phyloP scores from a whole-genome alignment of 305 asterid genomes.

The Striga hermonthica region DNA sequence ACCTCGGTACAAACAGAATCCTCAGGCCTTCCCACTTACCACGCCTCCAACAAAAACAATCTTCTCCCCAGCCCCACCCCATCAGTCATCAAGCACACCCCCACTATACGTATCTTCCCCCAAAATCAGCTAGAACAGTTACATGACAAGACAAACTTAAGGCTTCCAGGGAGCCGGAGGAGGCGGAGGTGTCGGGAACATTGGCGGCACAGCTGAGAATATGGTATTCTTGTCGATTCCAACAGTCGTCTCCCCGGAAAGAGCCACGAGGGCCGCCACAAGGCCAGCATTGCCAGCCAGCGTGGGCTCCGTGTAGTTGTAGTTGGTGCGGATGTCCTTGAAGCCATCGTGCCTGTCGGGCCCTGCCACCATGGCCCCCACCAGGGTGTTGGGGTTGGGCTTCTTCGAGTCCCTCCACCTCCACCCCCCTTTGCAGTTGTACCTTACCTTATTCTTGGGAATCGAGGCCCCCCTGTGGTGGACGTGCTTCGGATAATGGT shows the following conservation, averaged over 20 bases:
- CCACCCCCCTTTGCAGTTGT: conserved; percentile 92
- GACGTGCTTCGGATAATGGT: conserved; percentile 77
- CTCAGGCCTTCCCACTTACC: background rate
- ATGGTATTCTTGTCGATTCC: conserved; percentile 84
- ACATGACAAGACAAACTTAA: conserved; percentile 29
- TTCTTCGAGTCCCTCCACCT: conserved; percentile 77
- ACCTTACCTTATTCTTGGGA: conserved; percentile 71
- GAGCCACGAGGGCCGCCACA: conserved; percentile 90
- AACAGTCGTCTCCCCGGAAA: conserved; percentile 59
- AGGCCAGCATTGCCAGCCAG: conserved; percentile 96
- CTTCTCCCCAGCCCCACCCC: background rate
- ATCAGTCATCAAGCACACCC: background rate
- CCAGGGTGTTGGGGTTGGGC: conserved; percentile 67
- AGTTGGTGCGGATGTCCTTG: conserved; percentile 72
- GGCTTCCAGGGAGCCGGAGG: conserved; percentile 99
- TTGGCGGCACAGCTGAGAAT: conserved; percentile 93
- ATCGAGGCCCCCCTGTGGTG: conserved; percentile 98
- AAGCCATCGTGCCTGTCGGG: conserved; percentile 88
- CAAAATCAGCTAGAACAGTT: conserved; percentile 12
- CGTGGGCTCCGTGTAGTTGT: conserved; percentile 92
- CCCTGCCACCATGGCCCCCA: conserved; percentile 99
- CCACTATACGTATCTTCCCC: background rate
- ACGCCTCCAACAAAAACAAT: background rate
- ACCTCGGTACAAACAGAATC: background rate
- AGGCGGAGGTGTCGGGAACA: conserved; percentile 94